Conservation (phyloP, 257 asterid genomes). For the Plantago major region DNA sequence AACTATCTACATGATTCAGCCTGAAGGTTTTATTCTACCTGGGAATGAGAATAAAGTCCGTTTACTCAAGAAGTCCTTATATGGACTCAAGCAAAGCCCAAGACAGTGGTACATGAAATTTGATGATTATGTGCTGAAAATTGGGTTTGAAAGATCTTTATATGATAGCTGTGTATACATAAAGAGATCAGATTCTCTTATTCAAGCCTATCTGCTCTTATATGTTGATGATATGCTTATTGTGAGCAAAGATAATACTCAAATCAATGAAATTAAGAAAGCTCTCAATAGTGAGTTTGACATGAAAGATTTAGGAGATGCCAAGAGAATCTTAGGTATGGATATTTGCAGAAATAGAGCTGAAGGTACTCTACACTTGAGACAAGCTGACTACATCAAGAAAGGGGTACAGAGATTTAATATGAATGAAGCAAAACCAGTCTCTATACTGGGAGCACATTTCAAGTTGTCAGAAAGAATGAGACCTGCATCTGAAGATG, state of each 20-base stretch:
- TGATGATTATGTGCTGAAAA: not conserved
- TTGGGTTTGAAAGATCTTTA: not conserved
- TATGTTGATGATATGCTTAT: not conserved
- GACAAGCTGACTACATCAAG: no score
- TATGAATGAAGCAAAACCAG: no score
- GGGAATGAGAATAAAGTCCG: not conserved
- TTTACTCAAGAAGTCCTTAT: not conserved
- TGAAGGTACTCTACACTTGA: no score
- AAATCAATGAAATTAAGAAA: not conserved
- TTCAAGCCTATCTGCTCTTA: not conserved
- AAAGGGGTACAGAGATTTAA: no score
- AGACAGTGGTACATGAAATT: not conserved
- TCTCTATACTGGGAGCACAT: no score
- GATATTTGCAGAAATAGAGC: not conserved
- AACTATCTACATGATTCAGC: not conserved
- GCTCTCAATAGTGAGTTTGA: not conserved
- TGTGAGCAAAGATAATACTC: not conserved
- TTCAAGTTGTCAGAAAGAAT: no score
- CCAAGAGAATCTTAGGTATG: not conserved
- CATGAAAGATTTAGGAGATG: slow-evolving; percentile 3
- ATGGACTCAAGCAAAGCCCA: not conserved
- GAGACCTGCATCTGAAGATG: no score
- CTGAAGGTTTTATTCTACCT: not conserved
- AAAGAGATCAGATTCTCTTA: no score
- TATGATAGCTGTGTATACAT: not conserved